Evolutionary conservation across 2,329 filamentous ascomycete species (phyloP), one percentile per base, ranked within the genome.

Genomic region (Hymenoscyphus repandus): DNA sequence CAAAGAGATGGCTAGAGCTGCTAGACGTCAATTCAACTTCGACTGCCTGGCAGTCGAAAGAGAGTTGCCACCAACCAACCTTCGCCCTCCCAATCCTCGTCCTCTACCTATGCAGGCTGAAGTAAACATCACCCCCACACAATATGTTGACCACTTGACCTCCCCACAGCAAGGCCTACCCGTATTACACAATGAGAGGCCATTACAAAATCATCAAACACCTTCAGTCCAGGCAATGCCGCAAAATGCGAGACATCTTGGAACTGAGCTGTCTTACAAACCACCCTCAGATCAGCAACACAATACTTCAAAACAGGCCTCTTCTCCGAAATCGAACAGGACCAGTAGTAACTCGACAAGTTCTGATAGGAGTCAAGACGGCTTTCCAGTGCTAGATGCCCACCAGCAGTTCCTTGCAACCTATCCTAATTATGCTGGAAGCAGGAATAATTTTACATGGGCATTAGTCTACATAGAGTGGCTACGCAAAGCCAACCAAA

Each of bases 351-450:
- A 40, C 22, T 22, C 34, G 34, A 3, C 12, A n/a, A 13, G 7
- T 11, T 18, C 38, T 15, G 12, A 5, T 13, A 18, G 6, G 11
- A 33, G 17, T 32, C 22, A 40, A 31, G 18, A 12, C 31, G n/a
- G 36, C 27, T 39, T 32, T 2, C 2, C 46, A 10, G 7, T 12
- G 22, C 15, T 27, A 41, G 36, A 47, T 4, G 44, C 54, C 31
- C 75, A 68, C 49, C 63, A 67, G 3, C 57, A 63, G 2, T 81
- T 76, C 54, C 63, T 53, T 3, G 39, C 52, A 0, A 63, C 64
- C 0, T 81, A 81, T 54, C 73, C 74, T 4, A 64, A 66, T 17
- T 73, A 73, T 46, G 50, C 50, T 1, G 75, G 72, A 1, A 70
- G 59, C 22, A 59, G 69, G 3, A 58, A 56, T 3, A 61, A 69